Conservation (phyloP, 106 monocot genomes). For the Dioscorea dumetorum region DNA sequence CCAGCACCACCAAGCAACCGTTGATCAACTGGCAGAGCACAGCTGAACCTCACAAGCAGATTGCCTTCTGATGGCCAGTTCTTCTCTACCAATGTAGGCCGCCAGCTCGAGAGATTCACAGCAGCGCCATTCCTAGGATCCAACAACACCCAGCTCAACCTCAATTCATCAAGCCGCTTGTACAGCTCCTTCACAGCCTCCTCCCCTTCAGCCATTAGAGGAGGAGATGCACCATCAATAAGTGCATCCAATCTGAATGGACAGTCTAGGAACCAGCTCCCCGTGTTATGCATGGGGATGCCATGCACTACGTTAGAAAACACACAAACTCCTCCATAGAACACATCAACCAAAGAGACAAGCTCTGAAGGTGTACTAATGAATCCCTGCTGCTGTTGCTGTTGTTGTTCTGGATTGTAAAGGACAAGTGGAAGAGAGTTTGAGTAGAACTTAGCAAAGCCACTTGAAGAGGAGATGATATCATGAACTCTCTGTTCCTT, state of each 20-base stretch:
- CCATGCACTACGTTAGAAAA: conserved; percentile 4
- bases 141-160: conserved; percentile 5
- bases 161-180: neutral
- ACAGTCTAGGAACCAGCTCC: conserved; percentile 1
- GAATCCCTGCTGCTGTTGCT: no score
- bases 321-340: neutral
- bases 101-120: conserved; percentile 6
- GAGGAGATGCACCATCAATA: neutral
- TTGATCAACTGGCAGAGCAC: neutral
- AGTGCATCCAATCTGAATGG: conserved; percentile 1
- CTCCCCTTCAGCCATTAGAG: neutral
- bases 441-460: conserved; percentile 1
- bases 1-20: neutral
- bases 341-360: conserved; percentile 1
- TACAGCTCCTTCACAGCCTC: neutral
- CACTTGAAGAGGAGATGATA: neutral
- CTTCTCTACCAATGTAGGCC: neutral
- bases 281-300: neutral
- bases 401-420: neutral
- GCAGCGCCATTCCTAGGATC: neutral
- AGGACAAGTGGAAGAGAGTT: neutral
- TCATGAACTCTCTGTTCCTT: neutral
- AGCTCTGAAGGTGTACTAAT: neutral
- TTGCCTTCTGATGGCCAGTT: conserved; percentile 5
- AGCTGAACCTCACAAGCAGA: neutral